Conservation (phyloP, 2,329 filamentous ascomycete genomes). For the Teratosphaeria destructans region DNA sequence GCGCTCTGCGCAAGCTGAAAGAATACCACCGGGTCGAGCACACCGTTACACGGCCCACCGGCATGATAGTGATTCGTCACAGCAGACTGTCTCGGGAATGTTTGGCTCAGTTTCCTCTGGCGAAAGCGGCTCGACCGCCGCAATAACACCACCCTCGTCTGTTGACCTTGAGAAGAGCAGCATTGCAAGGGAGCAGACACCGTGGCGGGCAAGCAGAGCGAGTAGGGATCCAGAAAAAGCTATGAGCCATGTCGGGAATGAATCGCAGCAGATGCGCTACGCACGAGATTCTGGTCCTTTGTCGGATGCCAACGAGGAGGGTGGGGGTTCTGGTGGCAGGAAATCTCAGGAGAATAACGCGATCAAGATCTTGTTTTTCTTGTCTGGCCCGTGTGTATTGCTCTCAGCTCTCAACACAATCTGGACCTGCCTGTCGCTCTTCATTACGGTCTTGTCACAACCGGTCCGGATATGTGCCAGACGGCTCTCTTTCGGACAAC, state of each 20-base stretch:
- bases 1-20: background rate
- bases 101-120: conserved; percentile 19
- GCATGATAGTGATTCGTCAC: conserved; percentile 3
- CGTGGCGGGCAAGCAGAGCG: conserved; percentile 2
- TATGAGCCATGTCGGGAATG: conserved; percentile 7
- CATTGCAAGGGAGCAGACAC: conserved; percentile 7
- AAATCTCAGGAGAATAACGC: conserved; percentile 33
- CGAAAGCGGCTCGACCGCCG: conserved; percentile 8
- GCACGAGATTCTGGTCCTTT: conserved; percentile 6
- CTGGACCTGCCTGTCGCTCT: conserved; percentile 43
- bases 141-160: conserved; percentile 18
- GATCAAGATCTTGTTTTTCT: conserved; percentile 39
- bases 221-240: conserved; percentile 18
- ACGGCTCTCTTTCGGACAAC: conserved; percentile 37
- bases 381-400: conserved; percentile 44
- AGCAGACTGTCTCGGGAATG: conserved; percentile 3
- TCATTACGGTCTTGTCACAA: conserved; percentile 41
- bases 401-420: conserved; percentile 44
- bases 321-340: conserved; percentile 28
- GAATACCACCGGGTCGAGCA: background rate
- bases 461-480: conserved; percentile 46
- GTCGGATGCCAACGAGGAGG: conserved; percentile 15
- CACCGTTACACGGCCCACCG: background rate
- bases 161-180: conserved; percentile 23
- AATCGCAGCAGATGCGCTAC: conserved; percentile 2